Evolutionary conservation across 805 yeast species (phyloP).

Genomic region (Hanseniaspora hatyaiensis): DNA sequence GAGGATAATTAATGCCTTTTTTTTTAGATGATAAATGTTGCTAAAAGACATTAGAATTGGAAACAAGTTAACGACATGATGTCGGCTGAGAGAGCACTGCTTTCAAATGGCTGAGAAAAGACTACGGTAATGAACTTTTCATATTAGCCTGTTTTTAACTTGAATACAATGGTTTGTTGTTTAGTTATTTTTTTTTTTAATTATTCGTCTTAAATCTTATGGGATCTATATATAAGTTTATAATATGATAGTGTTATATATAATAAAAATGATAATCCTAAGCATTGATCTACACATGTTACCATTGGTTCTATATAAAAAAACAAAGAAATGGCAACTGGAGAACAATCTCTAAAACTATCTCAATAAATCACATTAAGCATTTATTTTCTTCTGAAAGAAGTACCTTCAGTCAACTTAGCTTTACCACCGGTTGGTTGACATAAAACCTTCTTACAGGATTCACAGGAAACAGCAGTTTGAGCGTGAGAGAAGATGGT

Average conservation of each 20-base stretch:
- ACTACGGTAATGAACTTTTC: too few species aligned
- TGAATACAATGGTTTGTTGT: too few species aligned
- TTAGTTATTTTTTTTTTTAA: background rate
- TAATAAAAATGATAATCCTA: conserved; percentile 9
- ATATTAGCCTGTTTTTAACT: too few species aligned
- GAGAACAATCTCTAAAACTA: too few species aligned
- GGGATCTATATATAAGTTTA: conserved; percentile 8
- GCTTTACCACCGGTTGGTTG: conserved; percentile 99
- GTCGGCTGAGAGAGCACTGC: too few species aligned
- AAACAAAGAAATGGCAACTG: background rate
- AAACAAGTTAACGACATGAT: too few species aligned
- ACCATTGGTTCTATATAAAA: too few species aligned
- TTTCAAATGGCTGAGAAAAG: too few species aligned
- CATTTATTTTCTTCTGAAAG: conserved; percentile 94
- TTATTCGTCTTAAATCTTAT: conserved; percentile 8
- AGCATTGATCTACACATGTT: too few species aligned
- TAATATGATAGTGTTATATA: conserved; percentile 7
- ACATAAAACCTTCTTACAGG: conserved; percentile 96
- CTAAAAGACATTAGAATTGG: too few species aligned
- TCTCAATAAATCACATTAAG: background rate
- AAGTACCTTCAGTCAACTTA: conserved; percentile 97
- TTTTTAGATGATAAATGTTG: too few species aligned
- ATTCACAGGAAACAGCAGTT: conserved; percentile 98
- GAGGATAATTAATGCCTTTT: too few species aligned
- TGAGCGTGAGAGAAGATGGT: conserved; percentile 99